These are phyloP conservation scores for Hericium coralloides DNA, from an alignment of 768 basidiomycete genomes.

Conservation along the genomic window DNA sequence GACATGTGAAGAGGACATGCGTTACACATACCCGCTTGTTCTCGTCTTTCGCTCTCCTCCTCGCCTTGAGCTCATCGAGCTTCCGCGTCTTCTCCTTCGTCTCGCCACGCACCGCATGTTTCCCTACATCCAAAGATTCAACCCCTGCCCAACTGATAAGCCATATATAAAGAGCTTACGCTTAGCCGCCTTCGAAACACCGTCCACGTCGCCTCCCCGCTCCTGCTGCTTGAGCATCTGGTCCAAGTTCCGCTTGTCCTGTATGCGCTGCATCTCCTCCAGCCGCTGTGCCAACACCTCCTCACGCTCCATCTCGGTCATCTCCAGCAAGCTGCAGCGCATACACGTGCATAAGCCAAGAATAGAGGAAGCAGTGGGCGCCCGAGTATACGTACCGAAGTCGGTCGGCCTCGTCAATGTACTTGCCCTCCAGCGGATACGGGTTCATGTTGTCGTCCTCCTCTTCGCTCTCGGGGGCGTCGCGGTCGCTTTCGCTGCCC, in stretches of 20 bases:
- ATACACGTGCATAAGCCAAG: slow-evolving; percentile 5
- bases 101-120: slow-evolving; percentile 61
- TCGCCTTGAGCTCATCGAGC: slow-evolving; percentile 80
- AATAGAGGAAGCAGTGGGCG: slow-evolving; percentile 13
- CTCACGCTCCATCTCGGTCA: slow-evolving; percentile 89
- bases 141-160: background rate
- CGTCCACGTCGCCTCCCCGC: slow-evolving; percentile 38
- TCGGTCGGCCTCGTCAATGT: slow-evolving; percentile 76
- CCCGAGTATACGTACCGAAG: slow-evolving; percentile 42
- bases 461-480: slow-evolving; percentile 55
- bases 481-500: slow-evolving; percentile 39
- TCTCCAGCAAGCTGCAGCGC: slow-evolving; percentile 51
- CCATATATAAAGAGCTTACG: slow-evolving; percentile 34
- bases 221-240: slow-evolving; percentile 62
- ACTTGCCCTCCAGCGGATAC: slow-evolving; percentile 90
- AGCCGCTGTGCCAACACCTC: slow-evolving; percentile 70
- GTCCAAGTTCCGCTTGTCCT: slow-evolving; percentile 63
- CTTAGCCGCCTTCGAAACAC: slow-evolving; percentile 66
- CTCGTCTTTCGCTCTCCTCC: slow-evolving; percentile 82
- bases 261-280: slow-evolving; percentile 71
- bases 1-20: background rate
- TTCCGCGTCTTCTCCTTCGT: slow-evolving; percentile 76
- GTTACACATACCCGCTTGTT: slow-evolving; percentile 58
- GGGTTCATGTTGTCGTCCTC: slow-evolving; percentile 49
- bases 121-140: slow-evolving; percentile 35